These are phyloP conservation scores for Taphrina flavorubra DNA, from an alignment of 1,139 yeast species.

Conservation along the genomic window DNA sequence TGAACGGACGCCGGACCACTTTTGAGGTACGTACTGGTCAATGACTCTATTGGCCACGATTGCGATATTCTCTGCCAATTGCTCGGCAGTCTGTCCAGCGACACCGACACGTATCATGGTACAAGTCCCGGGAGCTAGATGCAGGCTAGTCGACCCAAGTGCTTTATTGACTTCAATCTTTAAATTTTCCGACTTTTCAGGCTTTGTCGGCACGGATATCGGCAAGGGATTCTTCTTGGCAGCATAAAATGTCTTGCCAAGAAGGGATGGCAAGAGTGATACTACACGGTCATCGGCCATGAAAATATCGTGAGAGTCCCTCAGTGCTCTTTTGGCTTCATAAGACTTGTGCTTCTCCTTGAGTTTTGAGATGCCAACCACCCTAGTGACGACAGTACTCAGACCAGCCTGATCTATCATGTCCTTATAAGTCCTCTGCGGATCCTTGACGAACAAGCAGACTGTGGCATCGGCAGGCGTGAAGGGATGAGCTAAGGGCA, in stretches of 20 bases:
- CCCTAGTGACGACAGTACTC: slow-evolving; percentile 50
- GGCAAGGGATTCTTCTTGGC: slow-evolving; percentile 74
- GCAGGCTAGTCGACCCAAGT: slow-evolving; percentile 64
- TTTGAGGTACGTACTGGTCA: slow-evolving; percentile 50
- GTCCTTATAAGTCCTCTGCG: slow-evolving; percentile 64
- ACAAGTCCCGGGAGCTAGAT: slow-evolving; percentile 77
- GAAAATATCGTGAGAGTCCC: slow-evolving; percentile 64
- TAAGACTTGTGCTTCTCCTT: slow-evolving; percentile 56
- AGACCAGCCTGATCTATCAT: slow-evolving; percentile 59
- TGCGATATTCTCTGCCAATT: slow-evolving; percentile 61
- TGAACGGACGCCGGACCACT: slow-evolving; percentile 61
- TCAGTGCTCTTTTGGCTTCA: slow-evolving; percentile 55
- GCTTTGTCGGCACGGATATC: slow-evolving; percentile 57
- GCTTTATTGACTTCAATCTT: slow-evolving; percentile 62
- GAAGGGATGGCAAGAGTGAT: slow-evolving; percentile 76
- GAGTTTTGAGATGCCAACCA: slow-evolving; percentile 55
- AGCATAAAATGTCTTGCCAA: slow-evolving; percentile 79
- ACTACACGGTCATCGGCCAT: slow-evolving; percentile 82
- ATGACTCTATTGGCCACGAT: slow-evolving; percentile 63
- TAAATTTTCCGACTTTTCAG: slow-evolving; percentile 45
- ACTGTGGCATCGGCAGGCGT: slow-evolving; percentile 18
- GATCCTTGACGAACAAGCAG: slow-evolving; percentile 77
- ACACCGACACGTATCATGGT: slow-evolving; percentile 72
- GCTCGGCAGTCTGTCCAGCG: slow-evolving; percentile 55
- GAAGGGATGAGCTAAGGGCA: slow-evolving; percentile 49